Evolutionary conservation across 495 filamentous ascomycete species (phyloP).

Genomic region (Penicillium nucicola): DNA sequence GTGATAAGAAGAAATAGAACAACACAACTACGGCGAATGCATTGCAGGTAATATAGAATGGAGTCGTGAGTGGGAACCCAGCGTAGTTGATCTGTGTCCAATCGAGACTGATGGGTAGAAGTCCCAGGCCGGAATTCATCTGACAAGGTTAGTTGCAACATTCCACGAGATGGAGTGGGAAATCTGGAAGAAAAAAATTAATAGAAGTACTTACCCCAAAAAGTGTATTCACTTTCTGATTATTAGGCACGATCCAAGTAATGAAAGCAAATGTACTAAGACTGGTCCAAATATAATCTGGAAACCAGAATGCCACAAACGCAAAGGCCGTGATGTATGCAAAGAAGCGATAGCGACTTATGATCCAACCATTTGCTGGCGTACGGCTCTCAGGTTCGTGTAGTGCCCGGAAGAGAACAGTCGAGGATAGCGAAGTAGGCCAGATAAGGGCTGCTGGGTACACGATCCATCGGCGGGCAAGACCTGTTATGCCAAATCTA

Average conservation of each 20-base stretch:
- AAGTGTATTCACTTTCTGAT: conserved; percentile 57
- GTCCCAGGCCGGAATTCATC: conserved; percentile 69
- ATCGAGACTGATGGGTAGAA: conserved; percentile 79
- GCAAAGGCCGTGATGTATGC: conserved; percentile 39
- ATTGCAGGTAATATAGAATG: conserved; percentile 62
- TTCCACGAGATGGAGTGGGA: conserved; percentile 27
- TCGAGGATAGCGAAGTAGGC: conserved; percentile 27
- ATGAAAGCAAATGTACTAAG: conserved; percentile 60
- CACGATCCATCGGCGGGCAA: conserved; percentile 60
- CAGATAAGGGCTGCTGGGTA: conserved; percentile 41
- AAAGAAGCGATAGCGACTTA: conserved; percentile 58
- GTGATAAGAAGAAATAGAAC: conserved; percentile 53
- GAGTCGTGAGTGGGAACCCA: conserved; percentile 55
- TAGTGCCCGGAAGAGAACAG: conserved; percentile 39
- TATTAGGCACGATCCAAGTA: conserved; percentile 60
- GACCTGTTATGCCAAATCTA: conserved; percentile 56
- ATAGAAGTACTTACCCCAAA: conserved; percentile 76
- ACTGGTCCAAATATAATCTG: conserved; percentile 70
- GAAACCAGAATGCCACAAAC: conserved; percentile 68
- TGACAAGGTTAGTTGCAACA: conserved; percentile 56
- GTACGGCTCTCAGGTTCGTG: conserved; percentile 40
- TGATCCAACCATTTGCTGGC: conserved; percentile 50
- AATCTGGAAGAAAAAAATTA: conserved; percentile 65
- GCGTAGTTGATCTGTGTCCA: conserved; percentile 46
- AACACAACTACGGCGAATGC: conserved; percentile 53